Conservation (phyloP, 768 basidiomycete species). For the Naganishia kalamii region DNA sequence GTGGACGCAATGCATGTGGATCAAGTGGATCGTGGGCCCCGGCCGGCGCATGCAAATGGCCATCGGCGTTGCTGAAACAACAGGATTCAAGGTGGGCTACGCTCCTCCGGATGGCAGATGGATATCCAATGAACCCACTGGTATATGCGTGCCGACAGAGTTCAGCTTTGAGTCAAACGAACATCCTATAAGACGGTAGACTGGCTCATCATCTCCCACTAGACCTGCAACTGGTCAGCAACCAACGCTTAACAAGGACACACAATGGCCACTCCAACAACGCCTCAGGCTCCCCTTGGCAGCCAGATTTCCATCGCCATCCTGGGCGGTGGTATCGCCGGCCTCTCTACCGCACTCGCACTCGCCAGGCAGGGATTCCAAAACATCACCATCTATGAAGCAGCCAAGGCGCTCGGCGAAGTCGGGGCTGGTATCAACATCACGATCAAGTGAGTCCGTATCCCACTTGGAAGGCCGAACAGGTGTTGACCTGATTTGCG, state of each 20-base stretch:
- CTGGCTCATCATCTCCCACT: too few species aligned
- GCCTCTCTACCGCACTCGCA: constrained; percentile 42
- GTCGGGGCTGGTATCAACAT: constrained; percentile 49
- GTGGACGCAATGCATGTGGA: too few species aligned
- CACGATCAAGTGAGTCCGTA: constrained; percentile 38
- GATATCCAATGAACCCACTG: too few species aligned
- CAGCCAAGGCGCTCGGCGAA: constrained; percentile 41
- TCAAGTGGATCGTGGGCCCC: too few species aligned
- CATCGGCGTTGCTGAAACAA: too few species aligned
- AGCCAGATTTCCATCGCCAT: constrained; percentile 4
- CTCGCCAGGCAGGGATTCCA: constrained; percentile 42
- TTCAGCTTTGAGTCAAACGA: too few species aligned
- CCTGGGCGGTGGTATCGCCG: constrained; percentile 31
- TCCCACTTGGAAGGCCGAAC: neutral
- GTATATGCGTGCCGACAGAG: too few species aligned
- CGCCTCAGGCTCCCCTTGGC: constrained; percentile 10
- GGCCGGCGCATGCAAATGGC: too few species aligned
- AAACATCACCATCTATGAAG: constrained; percentile 45
- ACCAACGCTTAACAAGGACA: neutral
- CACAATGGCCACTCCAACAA: constrained; percentile 4
- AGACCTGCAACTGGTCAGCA: too few species aligned
- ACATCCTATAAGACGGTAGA: too few species aligned
- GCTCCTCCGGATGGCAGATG: too few species aligned
- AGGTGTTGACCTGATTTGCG: neutral
- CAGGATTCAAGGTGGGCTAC: too few species aligned